phyloP scores from a whole-genome alignment of 2,329 filamentous ascomycete species.

The Fusarium oligoseptatum region DNA sequence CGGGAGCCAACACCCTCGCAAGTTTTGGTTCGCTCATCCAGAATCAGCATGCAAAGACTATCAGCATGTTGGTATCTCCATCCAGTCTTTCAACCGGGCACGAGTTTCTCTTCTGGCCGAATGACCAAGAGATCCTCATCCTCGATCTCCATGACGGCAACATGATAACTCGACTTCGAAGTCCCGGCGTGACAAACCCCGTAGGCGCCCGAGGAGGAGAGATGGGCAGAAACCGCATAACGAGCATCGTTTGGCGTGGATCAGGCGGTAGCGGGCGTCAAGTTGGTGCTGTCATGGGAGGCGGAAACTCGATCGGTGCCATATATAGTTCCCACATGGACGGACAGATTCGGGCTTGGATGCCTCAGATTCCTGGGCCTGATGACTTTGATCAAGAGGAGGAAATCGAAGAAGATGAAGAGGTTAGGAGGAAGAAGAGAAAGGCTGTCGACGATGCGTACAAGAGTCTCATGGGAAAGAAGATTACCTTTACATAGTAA shows the following conservation, averaged over 20 bases:
- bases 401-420: conserved; percentile 57
- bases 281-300: conserved; percentile 72
- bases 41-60: conserved; percentile 75
- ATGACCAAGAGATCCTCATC: conserved; percentile 82
- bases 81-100: conserved; percentile 66
- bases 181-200: conserved; percentile 68
- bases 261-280: conserved; percentile 70
- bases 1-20: conserved; percentile 87
- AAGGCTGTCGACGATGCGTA: conserved; percentile 86
- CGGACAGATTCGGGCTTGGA: conserved; percentile 86
- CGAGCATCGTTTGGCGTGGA: conserved; percentile 79
- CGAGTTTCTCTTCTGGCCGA: conserved; percentile 84
- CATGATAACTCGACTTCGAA: conserved; percentile 77
- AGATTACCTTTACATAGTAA: conserved; percentile 71
- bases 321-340: conserved; percentile 88
- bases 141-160: conserved; percentile 84
- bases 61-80: conserved; percentile 74
- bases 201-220: conserved; percentile 59
- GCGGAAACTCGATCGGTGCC: conserved; percentile 63
- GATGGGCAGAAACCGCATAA: conserved; percentile 76
- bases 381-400: conserved; percentile 64
- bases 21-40: conserved; percentile 87
- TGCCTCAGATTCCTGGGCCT: conserved; percentile 68
- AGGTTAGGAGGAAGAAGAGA: conserved; percentile 72
- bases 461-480: conserved; percentile 78